Evolutionary conservation across 2,329 filamentous ascomycete genomes (phyloP).

Genomic region (Verticillium alfalfae): DNA sequence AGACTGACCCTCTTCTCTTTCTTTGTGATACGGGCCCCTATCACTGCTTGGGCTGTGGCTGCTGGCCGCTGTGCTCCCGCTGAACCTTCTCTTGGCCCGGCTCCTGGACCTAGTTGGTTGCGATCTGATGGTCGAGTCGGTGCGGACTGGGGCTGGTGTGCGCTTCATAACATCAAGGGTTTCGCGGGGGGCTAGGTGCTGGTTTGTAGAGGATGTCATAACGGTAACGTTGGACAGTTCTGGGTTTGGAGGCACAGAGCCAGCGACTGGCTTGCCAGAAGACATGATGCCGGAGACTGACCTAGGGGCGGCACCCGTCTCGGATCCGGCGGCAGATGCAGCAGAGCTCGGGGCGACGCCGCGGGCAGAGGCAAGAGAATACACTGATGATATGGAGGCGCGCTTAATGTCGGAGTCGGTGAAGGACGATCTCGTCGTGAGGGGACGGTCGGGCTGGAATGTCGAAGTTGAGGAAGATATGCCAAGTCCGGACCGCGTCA

Average conservation of each 20-base stretch:
- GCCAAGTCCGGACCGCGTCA: background rate
- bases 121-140: conserved; percentile 24
- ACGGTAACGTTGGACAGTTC: conserved; percentile 47
- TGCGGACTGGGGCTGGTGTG: conserved; percentile 20
- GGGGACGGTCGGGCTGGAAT: conserved; percentile 24
- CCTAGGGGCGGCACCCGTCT: conserved; percentile 34
- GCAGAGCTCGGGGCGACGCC: conserved; percentile 43
- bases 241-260: conserved; percentile 42
- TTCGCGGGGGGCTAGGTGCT: conserved; percentile 39
- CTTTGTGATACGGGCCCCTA: conserved; percentile 45
- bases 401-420: conserved; percentile 55
- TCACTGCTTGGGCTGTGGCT: conserved; percentile 77
- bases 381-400: conserved; percentile 67
- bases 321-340: conserved; percentile 48
- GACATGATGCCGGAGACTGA: conserved; percentile 41
- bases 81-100: conserved; percentile 68
- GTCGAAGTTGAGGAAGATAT: conserved; percentile 19
- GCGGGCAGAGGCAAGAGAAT: conserved; percentile 60
- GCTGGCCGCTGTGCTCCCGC: conserved; percentile 74
- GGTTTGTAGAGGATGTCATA: conserved; percentile 42
- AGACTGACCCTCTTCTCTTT: conserved; percentile 49
- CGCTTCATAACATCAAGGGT: conserved; percentile 35
- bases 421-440: conserved; percentile 39
- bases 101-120: conserved; percentile 59
- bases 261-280: conserved; percentile 30